phyloP scores from a whole-genome alignment of 2,329 filamentous ascomycete species.

The Pseudocercospora fijiensis region DNA sequence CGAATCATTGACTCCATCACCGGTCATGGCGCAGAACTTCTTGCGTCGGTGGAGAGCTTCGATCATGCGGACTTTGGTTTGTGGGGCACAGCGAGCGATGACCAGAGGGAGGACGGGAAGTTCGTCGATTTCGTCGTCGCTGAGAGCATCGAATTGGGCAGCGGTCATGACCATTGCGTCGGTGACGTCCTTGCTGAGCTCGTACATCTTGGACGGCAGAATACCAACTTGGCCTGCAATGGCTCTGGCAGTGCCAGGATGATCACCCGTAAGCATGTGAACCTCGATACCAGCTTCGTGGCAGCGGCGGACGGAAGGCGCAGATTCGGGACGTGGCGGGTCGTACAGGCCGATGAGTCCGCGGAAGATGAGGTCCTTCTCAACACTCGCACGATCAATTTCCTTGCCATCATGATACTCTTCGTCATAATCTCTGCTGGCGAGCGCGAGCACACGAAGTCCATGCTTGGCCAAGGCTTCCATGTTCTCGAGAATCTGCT shows the following conservation, averaged over 20 bases:
- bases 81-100: conserved; percentile 78
- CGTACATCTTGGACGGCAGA: conserved; percentile 60
- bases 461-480: conserved; percentile 62
- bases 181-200: conserved; percentile 63
- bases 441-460: conserved; percentile 66
- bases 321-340: conserved; percentile 78
- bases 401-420: conserved; percentile 50
- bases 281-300: conserved; percentile 73
- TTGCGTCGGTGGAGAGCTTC: conserved; percentile 76
- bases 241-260: conserved; percentile 73
- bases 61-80: conserved; percentile 89
- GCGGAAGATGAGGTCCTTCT: conserved; percentile 67
- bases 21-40: conserved; percentile 81
- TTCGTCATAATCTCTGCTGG: conserved; percentile 48
- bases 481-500: conserved; percentile 65
- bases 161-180: conserved; percentile 71
- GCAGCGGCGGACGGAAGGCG: conserved; percentile 67
- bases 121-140: conserved; percentile 70
- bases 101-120: conserved; percentile 75
- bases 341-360: conserved; percentile 87
- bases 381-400: conserved; percentile 60
- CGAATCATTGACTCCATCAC: conserved; percentile 84
- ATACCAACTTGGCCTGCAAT: conserved; percentile 80
- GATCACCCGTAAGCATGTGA: conserved; percentile 83
- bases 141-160: conserved; percentile 59